Conservation (phyloP, 306 rosid genomes). For the Pterocarpus santalinus region DNA sequence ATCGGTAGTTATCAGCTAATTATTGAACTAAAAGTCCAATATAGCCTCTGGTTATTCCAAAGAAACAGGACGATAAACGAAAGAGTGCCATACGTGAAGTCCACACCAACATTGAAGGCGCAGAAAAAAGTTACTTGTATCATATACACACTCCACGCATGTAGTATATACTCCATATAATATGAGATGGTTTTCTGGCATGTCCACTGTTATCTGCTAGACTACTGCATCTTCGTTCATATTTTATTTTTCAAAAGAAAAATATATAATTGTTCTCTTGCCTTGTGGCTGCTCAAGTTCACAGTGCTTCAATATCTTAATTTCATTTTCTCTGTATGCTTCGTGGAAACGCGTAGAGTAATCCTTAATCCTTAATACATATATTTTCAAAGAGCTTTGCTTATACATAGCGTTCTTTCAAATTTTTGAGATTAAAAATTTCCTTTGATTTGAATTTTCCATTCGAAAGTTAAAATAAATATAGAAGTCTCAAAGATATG, state of each 20-base stretch:
- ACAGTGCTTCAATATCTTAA: neutral
- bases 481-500: no score
- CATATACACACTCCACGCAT: neutral
- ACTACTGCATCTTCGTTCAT: neutral
- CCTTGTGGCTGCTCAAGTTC: neutral
- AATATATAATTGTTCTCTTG: no score
- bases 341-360: no score
- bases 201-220: neutral
- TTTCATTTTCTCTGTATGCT: no score
- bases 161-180: no score
- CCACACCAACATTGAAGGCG: constrained; percentile 18
- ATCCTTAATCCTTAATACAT: no score
- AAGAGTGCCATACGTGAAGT: constrained; percentile 1
- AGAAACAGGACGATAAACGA: neutral
- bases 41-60: neutral
- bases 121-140: neutral
- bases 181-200: constrained; percentile 15
- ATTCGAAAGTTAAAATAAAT: no score
- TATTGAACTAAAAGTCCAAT: neutral
- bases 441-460: no score
- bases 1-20: neutral
- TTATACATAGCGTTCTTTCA: no score
- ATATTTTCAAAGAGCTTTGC: no score
- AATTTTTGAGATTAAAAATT: no score
- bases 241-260: neutral